Conservation (phyloP, 1,284 basidiomycete species). For the Austroboletus niveus region DNA sequence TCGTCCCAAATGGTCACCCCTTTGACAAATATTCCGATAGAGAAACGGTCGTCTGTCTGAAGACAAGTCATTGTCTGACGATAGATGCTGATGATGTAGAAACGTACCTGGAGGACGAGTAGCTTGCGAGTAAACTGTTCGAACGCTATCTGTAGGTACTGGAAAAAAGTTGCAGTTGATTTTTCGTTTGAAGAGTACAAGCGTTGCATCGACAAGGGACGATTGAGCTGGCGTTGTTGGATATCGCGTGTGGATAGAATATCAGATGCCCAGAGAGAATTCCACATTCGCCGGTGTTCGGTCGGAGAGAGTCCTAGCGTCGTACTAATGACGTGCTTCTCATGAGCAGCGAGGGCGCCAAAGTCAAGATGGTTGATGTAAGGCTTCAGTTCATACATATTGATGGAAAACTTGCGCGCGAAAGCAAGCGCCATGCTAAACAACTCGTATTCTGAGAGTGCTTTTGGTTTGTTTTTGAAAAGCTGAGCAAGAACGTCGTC, state of each 20-base stretch:
- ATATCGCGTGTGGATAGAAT: slow-evolving; percentile 51
- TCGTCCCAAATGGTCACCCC: slow-evolving; percentile 62
- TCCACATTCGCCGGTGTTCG: slow-evolving; percentile 53
- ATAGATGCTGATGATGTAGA: background rate
- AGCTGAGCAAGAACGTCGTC: slow-evolving; percentile 42
- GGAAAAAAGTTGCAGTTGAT: slow-evolving; percentile 56
- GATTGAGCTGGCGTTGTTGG: slow-evolving; percentile 46
- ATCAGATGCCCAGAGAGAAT: slow-evolving; percentile 58
- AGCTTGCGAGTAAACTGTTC: slow-evolving; percentile 57
- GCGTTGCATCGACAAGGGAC: slow-evolving; percentile 55
- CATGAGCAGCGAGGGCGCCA: slow-evolving; percentile 47
- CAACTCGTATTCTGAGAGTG: slow-evolving; percentile 58
- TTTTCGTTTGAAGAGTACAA: slow-evolving; percentile 55
- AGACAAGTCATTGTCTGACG: background rate
- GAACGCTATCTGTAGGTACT: slow-evolving; percentile 53
- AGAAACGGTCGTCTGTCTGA: slow-evolving; percentile 59
- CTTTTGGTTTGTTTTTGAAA: slow-evolving; percentile 47
- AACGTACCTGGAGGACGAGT: slow-evolving; percentile 53
- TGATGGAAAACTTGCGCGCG: slow-evolving; percentile 43
- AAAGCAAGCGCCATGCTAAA: slow-evolving; percentile 49
- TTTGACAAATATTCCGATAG: slow-evolving; percentile 59
- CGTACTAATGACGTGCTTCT: slow-evolving; percentile 51
- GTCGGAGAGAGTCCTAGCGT: slow-evolving; percentile 38
- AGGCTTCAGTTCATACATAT: slow-evolving; percentile 36
- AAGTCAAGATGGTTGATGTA: slow-evolving; percentile 53